Base-by-base conservation (phyloP, 345 rosid species). In the Moringa oleifera region DNA sequence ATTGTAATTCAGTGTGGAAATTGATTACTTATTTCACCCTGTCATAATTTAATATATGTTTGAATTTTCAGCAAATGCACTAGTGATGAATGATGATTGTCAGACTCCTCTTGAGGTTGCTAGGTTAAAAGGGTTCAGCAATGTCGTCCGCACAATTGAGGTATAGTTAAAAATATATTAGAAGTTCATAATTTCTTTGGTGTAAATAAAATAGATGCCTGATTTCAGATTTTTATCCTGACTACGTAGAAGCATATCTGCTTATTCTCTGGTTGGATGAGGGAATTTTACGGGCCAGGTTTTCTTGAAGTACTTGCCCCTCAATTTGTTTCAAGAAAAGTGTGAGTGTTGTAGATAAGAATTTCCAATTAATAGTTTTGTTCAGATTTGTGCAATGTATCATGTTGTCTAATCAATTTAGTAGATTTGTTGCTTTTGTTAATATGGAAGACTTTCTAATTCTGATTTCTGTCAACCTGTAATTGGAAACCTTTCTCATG, bases 201-300 rank as follows among this genome's bases (percentile, higher is more conserved):
- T 47, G 15, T 60, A 37, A 47, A 57, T 33, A 11, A 11, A 41
- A 10, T 19, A 21, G 28, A 23, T 19, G 13, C 16, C 46, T 45
- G 28, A 62, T 41, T 41, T 24, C 31, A 7, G 28, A 0, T 20
- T 58, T 55, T 62, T 36, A 45, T 62, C 51, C 17, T 83, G 66
- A 33, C 37, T 33, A n/a, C 11, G 11, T 77, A 95, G 97, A 71
- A 56, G 63, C 90, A 89, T 47, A 77, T 88, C 63, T 87, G 87
- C 75, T 80, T 91, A 56, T 95, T 91, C 80, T 83, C 97, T 71
- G 99, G 96, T 20, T 91, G 91, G 95, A 50, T 91, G 95, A 85
- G 95, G 63, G 99, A 95, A 65, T 84, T 85, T 68, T 81, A 85
- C 62, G 97, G 97, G 31, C 90, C 87, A 7, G 86, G 91, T 53